Evolutionary conservation across 805 yeast species (phyloP).

Genomic region (Wickerhamomyces xylosicus): DNA sequence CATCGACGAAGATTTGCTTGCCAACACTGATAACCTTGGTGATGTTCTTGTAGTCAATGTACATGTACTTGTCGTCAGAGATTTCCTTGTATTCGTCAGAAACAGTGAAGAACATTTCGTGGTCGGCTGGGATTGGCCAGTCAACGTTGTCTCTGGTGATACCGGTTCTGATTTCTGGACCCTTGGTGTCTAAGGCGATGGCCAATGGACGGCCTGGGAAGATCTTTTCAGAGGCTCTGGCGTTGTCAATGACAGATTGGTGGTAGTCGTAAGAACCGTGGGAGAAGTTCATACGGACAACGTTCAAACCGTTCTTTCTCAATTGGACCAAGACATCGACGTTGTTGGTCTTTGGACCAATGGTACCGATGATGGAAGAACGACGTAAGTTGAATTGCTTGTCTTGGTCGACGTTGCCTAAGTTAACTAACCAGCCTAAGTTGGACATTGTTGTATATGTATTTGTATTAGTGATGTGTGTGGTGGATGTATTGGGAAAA

Average conservation of each 20-base stretch:
- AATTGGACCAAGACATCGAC: slow-evolving; percentile 76
- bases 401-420: slow-evolving; percentile 16
- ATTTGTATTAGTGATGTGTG: background rate
- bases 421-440: slow-evolving; percentile 20
- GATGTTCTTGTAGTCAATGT: slow-evolving; percentile 90
- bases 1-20: slow-evolving; percentile 89
- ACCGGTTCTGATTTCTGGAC: slow-evolving; percentile 99
- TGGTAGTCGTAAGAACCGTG: slow-evolving; percentile 98
- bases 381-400: slow-evolving; percentile 41
- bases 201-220: slow-evolving; percentile 96
- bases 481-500: background rate
- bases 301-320: slow-evolving; percentile 95
- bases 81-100: slow-evolving; percentile 65
- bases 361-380: slow-evolving; percentile 95
- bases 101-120: slow-evolving; percentile 89
- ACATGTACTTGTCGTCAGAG: slow-evolving; percentile 78
- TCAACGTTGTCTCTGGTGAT: slow-evolving; percentile 74
- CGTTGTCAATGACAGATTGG: slow-evolving; percentile 92
- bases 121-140: slow-evolving; percentile 74
- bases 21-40: slow-evolving; percentile 87
- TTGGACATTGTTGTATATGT: slow-evolving; percentile 6
- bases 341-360: slow-evolving; percentile 95
- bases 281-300: slow-evolving; percentile 98
- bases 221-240: slow-evolving; percentile 84
- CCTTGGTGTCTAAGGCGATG: slow-evolving; percentile 97